These are phyloP conservation scores for Pythium oligandrum DNA, from an alignment of 352 stramenopile genomes.

Conservation along the genomic window DNA sequence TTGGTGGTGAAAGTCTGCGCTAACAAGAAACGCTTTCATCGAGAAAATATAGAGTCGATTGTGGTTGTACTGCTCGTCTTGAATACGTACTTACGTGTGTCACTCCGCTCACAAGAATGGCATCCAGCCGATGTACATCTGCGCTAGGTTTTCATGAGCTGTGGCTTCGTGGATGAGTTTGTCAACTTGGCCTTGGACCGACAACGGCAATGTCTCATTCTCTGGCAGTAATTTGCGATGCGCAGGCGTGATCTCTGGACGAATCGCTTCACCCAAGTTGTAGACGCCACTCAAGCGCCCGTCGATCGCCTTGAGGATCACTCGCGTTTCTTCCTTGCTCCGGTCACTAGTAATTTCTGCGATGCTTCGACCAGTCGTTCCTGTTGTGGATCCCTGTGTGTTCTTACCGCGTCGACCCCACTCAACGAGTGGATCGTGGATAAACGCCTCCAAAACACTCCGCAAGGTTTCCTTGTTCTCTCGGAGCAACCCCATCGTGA, in stretches of 20 bases:
- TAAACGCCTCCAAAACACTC: constrained; percentile 99
- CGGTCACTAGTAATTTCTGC: constrained; percentile 59
- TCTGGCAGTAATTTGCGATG: constrained; percentile 69
- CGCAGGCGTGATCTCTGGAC: constrained; percentile 52
- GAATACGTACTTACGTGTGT: no score
- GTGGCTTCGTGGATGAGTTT: constrained; percentile 93
- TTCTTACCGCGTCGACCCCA: constrained; percentile 82
- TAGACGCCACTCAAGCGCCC: constrained; percentile 91
- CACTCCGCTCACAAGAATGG: constrained; percentile 61
- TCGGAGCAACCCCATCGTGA: constrained; percentile 90
- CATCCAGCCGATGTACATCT: constrained; percentile 97
- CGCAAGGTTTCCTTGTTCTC: constrained; percentile 96
- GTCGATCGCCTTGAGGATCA: constrained; percentile 89
- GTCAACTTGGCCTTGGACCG: constrained; percentile 91
- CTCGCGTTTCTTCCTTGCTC: constrained; percentile 82
- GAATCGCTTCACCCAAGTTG: constrained; percentile 84
- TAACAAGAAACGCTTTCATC: no score
- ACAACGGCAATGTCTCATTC: constrained; percentile 87
- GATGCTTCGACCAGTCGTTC: constrained; percentile 25
- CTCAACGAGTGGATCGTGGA: constrained; percentile 96
- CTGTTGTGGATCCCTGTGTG: constrained; percentile 32
- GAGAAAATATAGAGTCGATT: no score
- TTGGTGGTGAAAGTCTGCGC: neutral
- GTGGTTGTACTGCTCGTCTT: no score
- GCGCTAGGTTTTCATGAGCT: constrained; percentile 87